Evolutionary conservation across 192 early-diverging fungal genomes (phyloP), one percentile per base, ranked within the genome.

Genomic region (Kappamyces sp.): DNA sequence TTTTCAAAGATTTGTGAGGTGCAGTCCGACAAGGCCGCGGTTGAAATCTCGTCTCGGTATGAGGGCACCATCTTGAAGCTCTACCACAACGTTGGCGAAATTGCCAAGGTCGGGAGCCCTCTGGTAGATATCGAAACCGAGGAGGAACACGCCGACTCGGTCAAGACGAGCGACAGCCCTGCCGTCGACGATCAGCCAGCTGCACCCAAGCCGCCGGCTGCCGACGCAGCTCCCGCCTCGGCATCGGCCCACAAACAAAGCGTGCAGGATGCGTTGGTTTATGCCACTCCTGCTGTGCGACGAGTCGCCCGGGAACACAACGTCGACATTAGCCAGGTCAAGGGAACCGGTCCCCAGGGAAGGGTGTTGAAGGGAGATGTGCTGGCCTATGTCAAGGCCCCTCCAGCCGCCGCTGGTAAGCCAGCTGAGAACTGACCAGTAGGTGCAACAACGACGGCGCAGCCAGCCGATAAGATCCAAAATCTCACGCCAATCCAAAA

Each of bases 11-110:
- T 98, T 40, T 94, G 91, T 64, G 96, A 98, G 62, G 94, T 98
- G 31, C 94, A 96, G 54, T 93, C 90, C 8, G 96, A 98, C 72
- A 98, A 98, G 77, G 96, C 96, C 6, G 87, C 96, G n/a, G 96
- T 94, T 5, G 93, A 98, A 71, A 96, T 98, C 70, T 91, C 96
- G 15, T 95, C 92, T 22, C 83, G 96, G 5, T 98, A 84, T 64
- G 88, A 93, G 57, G 96, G 96, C 42, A 77, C 74, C 11, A 76
- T 98, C 45, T 74, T 64, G 12, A 84, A 89, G 58, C 75, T 98
- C 2, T 69, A 94, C 68, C 87, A 95, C 69, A 73, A 80, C 38
- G 78, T 83, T 29, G 88, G 89, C 57, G 91, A 91, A 38, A 89
- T 98, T 73, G 96, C 96, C 14, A 84, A 75, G 64, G 96, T 98